A percentile compares a stretch with the other conserved stretches of the same genome.
These are phyloP conservation scores for Ceratobasidium sp. DNA, from an alignment of 1,284 basidiomycete genomes.

Conservation along the genomic window DNA sequence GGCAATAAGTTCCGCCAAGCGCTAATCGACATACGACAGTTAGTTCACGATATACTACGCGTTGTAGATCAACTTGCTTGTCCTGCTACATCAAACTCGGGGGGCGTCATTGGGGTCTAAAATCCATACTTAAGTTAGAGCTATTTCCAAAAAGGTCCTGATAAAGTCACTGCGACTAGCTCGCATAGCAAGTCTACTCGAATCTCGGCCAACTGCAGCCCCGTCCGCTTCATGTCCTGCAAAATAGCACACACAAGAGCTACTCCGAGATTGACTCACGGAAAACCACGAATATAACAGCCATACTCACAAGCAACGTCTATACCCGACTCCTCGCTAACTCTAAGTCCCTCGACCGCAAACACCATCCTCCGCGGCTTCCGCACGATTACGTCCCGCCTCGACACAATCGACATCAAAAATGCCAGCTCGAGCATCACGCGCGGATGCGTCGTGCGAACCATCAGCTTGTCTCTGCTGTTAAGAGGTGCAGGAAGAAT, in stretches of 20 bases:
- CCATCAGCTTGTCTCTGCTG: constrained; percentile 55
- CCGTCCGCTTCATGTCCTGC: constrained; percentile 65
- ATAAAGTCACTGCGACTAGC: constrained; percentile 47
- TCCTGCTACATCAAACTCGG: constrained; percentile 74
- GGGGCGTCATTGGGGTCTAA: constrained; percentile 48
- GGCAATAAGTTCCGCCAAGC: constrained; percentile 69
- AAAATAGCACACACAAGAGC: constrained; percentile 66
- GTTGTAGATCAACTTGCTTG: too few relatives aligned
- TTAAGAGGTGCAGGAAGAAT: constrained; percentile 30
- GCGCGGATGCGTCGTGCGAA: constrained; percentile 76
- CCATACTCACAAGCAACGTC: constrained; percentile 57
- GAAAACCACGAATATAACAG: background rate
- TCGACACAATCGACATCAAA: constrained; percentile 72
- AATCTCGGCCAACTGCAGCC: constrained; percentile 68
- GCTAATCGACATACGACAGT: constrained; percentile 54
- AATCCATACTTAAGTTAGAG: too few relatives aligned
- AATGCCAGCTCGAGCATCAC: constrained; percentile 74
- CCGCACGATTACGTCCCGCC: constrained; percentile 77
- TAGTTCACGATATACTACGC: too few relatives aligned
- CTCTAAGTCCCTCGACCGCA: constrained; percentile 71
- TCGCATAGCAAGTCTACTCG: constrained; percentile 71
- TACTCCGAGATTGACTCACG: constrained; percentile 44
- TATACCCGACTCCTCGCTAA: constrained; percentile 64
- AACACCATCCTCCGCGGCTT: constrained; percentile 78
- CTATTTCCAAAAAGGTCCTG: too few relatives aligned